Percentiles rank a stretch among this genome's conserved stretches.
Evolutionary conservation across 352 stramenopile species (phyloP).

Genomic region (Pilasporangium apinafurcum): DNA sequence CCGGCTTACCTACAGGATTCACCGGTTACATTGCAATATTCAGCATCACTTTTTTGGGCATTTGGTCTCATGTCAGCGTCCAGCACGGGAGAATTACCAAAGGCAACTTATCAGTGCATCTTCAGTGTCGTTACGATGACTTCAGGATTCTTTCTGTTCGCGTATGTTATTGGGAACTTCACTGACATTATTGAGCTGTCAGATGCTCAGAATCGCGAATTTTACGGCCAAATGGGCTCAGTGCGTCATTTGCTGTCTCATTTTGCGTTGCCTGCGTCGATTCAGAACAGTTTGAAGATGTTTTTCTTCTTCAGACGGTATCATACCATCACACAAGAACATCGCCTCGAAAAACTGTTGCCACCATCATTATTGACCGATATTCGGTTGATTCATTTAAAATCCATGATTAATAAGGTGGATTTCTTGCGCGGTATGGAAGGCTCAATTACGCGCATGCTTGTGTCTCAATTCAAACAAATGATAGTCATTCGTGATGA

Average conservation of each 20-base stretch:
- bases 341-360: conserved; percentile 51
- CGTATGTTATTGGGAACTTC: conserved; percentile 73
- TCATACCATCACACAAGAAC: conserved; percentile 69
- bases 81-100: conserved; percentile 36
- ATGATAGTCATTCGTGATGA: conserved; percentile 52
- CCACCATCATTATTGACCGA: conserved; percentile 62
- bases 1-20: conserved; percentile 19
- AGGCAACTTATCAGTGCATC: conserved; percentile 37
- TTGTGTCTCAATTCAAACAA: conserved; percentile 66
- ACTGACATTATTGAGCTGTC: conserved; percentile 63
- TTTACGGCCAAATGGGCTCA: conserved; percentile 43
- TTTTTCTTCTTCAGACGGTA: conserved; percentile 73
- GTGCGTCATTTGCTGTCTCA: conserved; percentile 46
- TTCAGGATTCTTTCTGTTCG: conserved; percentile 61
- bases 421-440: conserved; percentile 52
- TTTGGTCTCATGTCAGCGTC: conserved; percentile 66
- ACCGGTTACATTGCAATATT: conserved; percentile 35
- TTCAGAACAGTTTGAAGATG: conserved; percentile 47
- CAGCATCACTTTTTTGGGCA: conserved; percentile 56
- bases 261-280: conserved; percentile 33
- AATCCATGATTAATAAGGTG: conserved; percentile 68
- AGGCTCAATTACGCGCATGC: conserved; percentile 50
- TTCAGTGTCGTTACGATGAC: conserved; percentile 59
- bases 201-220: conserved; percentile 60
- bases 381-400: conserved; percentile 57